These are phyloP conservation scores for Leishmania guyanensis DNA, from an alignment of 208 protist species.

Conservation along the genomic window DNA sequence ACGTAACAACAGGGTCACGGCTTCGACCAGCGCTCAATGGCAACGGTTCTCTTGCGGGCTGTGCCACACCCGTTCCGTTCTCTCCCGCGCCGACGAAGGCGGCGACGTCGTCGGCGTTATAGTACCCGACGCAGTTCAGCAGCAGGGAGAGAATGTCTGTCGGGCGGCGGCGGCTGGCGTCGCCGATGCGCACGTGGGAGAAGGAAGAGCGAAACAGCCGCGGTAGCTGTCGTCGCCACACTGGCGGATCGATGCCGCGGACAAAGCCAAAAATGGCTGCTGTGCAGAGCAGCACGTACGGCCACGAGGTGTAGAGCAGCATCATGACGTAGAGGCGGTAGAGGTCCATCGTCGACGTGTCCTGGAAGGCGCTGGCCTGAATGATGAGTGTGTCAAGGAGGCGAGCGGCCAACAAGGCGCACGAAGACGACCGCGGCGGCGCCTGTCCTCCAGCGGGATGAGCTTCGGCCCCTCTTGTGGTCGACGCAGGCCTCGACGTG, in stretches of 20 bases:
- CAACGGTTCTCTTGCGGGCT: neutral
- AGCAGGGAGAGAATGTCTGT: constrained; percentile 85
- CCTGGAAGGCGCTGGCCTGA: constrained; percentile 65
- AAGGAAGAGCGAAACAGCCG: constrained; percentile 84
- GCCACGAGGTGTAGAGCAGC: constrained; percentile 75
- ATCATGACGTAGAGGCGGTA: constrained; percentile 82
- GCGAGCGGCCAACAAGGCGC: constrained; percentile 18
- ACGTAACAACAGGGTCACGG: neutral
- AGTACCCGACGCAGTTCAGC: constrained; percentile 75
- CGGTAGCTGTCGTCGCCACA: constrained; percentile 69
- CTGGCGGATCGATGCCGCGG: constrained; percentile 52
- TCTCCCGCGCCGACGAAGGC: neutral
- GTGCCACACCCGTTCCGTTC: neutral
- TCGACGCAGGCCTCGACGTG: neutral
- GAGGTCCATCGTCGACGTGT: constrained; percentile 63
- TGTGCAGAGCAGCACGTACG: constrained; percentile 77
- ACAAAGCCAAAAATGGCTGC: constrained; percentile 78
- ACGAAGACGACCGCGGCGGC: neutral
- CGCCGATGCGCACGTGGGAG: constrained; percentile 64
- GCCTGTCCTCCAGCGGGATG: neutral
- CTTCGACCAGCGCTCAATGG: neutral
- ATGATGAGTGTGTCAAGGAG: constrained; percentile 79
- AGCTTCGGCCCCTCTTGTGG: neutral
- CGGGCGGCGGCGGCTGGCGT: constrained; percentile 34
- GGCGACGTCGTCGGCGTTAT: constrained; percentile 8